These are phyloP conservation scores for Lolium rigidum DNA, from an alignment of 176 grass and related monocot species.

Conservation along the genomic window DNA sequence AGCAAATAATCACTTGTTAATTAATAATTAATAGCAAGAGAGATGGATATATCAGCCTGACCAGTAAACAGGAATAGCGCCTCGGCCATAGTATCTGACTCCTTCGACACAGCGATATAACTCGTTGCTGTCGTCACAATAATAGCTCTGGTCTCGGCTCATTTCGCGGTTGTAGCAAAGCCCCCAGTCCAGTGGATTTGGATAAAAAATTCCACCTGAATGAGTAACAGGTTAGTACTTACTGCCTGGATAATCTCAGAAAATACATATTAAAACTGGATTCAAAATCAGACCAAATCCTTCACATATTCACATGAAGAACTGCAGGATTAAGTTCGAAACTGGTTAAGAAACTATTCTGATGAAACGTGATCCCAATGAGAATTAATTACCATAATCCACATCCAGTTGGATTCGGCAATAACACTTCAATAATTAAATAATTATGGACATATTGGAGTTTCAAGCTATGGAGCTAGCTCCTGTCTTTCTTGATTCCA, in stretches of 20 bases:
- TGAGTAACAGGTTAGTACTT: not conserved
- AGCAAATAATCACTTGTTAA: no score
- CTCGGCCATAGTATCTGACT: no score
- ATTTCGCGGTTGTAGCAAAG: slow-evolving; percentile 88
- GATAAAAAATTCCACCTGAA: slow-evolving; percentile 80
- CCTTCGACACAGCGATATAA: no score
- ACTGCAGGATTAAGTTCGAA: not conserved
- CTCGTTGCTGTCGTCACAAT: no score
- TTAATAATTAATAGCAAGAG: no score
- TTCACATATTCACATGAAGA: not conserved
- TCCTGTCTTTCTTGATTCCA: slow-evolving; percentile 42
- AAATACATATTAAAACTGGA: not conserved
- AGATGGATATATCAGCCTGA: no score
- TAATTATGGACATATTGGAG: no score
- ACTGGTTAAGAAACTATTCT: not conserved
- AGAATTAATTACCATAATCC: not conserved
- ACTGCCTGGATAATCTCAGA: no score
- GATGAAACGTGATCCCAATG: not conserved
- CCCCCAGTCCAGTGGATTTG: slow-evolving; percentile 68
- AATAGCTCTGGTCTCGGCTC: slow-evolving; percentile 84
- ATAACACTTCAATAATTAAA: not conserved
- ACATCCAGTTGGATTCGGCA: not conserved
- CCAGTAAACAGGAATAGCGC: no score
- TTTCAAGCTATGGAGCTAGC: not conserved
- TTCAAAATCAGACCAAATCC: not conserved